These are phyloP conservation scores for Fragilaria radians DNA, from an alignment of 108 stramenopile genomes.

Conservation along the genomic window DNA sequence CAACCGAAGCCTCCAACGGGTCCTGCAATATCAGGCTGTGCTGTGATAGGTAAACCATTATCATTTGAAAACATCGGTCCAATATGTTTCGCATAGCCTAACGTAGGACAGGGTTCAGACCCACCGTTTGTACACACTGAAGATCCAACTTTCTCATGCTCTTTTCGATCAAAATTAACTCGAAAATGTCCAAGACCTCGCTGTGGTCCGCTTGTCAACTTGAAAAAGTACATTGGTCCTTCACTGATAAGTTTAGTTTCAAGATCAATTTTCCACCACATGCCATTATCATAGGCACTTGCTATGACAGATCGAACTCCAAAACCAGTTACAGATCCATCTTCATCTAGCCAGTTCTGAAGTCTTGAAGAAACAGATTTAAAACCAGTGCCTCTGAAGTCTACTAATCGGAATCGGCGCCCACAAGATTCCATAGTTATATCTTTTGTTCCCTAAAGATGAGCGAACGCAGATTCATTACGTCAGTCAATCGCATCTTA, in stretches of 20 bases:
- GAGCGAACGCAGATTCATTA: background rate
- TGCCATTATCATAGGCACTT: constrained; percentile 17
- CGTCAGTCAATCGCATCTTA: background rate
- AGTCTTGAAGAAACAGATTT: constrained; percentile 11
- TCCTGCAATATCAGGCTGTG: constrained; percentile 24
- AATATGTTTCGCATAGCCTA: constrained; percentile 22
- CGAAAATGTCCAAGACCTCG: constrained; percentile 25
- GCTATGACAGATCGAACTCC: constrained; percentile 17
- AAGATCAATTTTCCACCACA: constrained; percentile 30
- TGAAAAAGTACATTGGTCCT: constrained; percentile 22
- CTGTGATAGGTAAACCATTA: constrained; percentile 23
- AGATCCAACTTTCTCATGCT: constrained; percentile 19
- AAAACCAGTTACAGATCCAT: constrained; percentile 21
- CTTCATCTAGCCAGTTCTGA: constrained; percentile 34
- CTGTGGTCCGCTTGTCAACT: constrained; percentile 10
- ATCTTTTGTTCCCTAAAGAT: constrained; percentile 14
- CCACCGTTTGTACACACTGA: constrained; percentile 14
- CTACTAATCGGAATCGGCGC: constrained; percentile 17
- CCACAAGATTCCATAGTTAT: constrained; percentile 30
- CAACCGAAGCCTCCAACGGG: constrained; percentile 28
- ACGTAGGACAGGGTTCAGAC: background rate
- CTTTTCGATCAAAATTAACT: constrained; percentile 13
- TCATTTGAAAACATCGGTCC: constrained; percentile 9
- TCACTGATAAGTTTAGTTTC: constrained; percentile 19
- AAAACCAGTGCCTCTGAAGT: constrained; percentile 4